phyloP scores from a whole-genome alignment of 1,284 basidiomycete species.

The Fomitopsis palustris region DNA sequence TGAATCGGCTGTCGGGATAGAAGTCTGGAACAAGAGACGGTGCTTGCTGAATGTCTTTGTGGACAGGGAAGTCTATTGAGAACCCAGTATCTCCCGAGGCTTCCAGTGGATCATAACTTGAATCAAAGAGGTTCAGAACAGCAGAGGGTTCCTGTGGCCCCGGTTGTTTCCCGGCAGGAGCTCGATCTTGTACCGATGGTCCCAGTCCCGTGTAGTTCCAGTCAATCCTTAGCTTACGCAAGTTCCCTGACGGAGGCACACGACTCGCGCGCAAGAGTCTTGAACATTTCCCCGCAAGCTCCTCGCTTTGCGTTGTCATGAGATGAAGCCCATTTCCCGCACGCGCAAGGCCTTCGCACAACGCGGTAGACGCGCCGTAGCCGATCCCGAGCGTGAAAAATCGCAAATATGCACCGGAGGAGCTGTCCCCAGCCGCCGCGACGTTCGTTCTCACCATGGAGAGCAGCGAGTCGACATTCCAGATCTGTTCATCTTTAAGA shows the following conservation, averaged over 20 bases:
- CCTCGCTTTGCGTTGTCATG: constrained; percentile 40
- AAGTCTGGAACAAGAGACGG: constrained; percentile 39
- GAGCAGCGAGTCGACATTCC: constrained; percentile 20
- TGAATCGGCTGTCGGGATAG: constrained; percentile 43
- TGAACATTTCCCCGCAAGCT: constrained; percentile 45
- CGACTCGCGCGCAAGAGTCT: constrained; percentile 46
- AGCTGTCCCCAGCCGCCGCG: not conserved
- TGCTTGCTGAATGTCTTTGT: constrained; percentile 39
- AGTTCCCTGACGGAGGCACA: constrained; percentile 38
- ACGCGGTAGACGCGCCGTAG: constrained; percentile 40
- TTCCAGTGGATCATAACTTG: not conserved
- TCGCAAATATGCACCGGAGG: constrained; percentile 31
- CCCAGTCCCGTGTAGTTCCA: constrained; percentile 34
- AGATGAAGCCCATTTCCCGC: constrained; percentile 47
- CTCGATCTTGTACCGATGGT: not conserved
- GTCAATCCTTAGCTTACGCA: constrained; percentile 37
- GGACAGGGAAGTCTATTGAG: constrained; percentile 17
- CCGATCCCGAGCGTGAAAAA: constrained; percentile 60
- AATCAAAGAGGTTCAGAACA: not conserved
- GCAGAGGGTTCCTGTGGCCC: not conserved
- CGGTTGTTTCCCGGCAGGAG: not conserved
- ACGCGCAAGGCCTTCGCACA: constrained; percentile 47
- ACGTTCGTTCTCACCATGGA: constrained; percentile 19
- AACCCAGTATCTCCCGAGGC: not conserved
- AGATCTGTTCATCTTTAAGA: constrained; percentile 24